Percentiles rank a stretch among this genome's conserved stretches.
phyloP scores from a whole-genome alignment of 352 stramenopile genomes.

The Thalassiosira livingstoniorum region DNA sequence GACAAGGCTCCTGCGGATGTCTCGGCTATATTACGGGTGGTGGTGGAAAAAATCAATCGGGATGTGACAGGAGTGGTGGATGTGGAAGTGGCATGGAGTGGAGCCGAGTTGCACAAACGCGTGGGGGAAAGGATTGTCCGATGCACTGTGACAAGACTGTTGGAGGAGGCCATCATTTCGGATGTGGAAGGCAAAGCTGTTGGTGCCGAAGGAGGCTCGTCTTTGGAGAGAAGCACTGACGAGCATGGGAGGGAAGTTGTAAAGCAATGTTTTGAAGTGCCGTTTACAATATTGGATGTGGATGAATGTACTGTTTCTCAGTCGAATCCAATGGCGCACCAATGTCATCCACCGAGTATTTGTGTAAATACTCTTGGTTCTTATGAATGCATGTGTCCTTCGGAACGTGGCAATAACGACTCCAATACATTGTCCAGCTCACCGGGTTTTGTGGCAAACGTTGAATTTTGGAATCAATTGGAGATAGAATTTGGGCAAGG shows the following conservation, averaged over 20 bases:
- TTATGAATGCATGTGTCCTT: constrained; percentile 86
- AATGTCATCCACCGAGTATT: constrained; percentile 71
- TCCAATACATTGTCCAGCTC: constrained; percentile 21
- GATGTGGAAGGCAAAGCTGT: constrained; percentile 9
- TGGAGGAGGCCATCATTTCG: background rate
- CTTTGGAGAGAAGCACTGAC: constrained; percentile 27
- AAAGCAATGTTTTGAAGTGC: constrained; percentile 84
- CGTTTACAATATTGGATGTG: constrained; percentile 85
- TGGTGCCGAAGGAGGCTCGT: background rate
- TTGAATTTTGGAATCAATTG: constrained; percentile 57
- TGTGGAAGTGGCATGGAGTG: constrained; percentile 81
- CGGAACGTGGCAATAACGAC: background rate
- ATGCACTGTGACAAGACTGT: constrained; percentile 74
- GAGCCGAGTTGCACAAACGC: constrained; percentile 74
- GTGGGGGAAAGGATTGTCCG: constrained; percentile 78
- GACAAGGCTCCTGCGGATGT: constrained; percentile 78
- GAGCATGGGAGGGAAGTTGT: constrained; percentile 59
- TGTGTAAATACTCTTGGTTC: constrained; percentile 87
- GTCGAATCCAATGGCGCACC: constrained; percentile 78
- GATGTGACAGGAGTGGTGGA: constrained; percentile 79
- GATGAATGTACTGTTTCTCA: constrained; percentile 82
- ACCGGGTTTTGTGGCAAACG: constrained; percentile 9
- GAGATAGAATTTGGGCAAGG: background rate
- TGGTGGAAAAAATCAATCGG: constrained; percentile 78
- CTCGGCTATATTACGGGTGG: constrained; percentile 72